Conservation (phyloP, 805 yeast species). For the Pichia ethanolica region DNA sequence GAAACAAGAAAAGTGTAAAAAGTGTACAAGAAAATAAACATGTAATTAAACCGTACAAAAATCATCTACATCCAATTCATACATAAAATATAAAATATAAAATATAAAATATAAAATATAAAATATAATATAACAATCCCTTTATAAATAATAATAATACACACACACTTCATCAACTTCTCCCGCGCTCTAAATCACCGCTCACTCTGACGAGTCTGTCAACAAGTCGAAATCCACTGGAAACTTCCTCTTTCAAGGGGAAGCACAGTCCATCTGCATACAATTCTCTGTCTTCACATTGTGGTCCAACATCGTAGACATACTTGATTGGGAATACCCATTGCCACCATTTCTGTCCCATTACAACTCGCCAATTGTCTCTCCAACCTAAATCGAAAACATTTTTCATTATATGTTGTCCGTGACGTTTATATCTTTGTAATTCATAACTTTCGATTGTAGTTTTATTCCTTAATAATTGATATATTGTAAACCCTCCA, state of each 20-base stretch:
- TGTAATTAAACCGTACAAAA: not conserved
- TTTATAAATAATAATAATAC: too few species aligned
- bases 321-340: constrained; percentile 60
- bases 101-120: too few species aligned
- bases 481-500: constrained; percentile 48
- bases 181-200: constrained; percentile 3
- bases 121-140: too few species aligned
- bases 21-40: too few species aligned
- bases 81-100: too few species aligned
- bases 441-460: constrained; percentile 71
- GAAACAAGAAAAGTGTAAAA: too few species aligned
- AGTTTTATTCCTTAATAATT: constrained; percentile 59
- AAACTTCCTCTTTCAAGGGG: not conserved
- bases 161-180: not conserved
- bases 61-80: too few species aligned
- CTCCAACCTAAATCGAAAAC: constrained; percentile 65
- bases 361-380: constrained; percentile 57
- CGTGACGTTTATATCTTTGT: constrained; percentile 36
- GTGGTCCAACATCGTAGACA: not conserved
- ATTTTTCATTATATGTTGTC: constrained; percentile 45
- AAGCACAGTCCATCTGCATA: constrained; percentile 2
- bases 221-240: not conserved
- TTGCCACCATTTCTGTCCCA: constrained; percentile 60
- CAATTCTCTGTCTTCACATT: not conserved
- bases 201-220: constrained; percentile 1